phyloP scores from a whole-genome alignment of 1,284 basidiomycete species.

The Hymenochaete sp. region DNA sequence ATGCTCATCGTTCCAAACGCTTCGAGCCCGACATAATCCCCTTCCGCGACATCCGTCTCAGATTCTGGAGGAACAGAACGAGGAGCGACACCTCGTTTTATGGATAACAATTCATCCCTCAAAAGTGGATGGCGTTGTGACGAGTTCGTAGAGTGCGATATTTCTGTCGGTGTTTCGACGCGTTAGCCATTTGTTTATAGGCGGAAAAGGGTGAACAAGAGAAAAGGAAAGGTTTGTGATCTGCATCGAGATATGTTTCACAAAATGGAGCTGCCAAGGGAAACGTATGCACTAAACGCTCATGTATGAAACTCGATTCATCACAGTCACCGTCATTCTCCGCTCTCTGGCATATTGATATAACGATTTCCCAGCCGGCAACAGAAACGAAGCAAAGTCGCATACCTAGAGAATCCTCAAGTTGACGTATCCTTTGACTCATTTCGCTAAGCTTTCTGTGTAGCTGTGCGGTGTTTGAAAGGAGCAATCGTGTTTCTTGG shows the following conservation, averaged over 20 bases:
- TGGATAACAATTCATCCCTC: slow-evolving; percentile 41
- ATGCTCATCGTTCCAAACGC: slow-evolving; percentile 57
- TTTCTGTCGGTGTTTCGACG: no score
- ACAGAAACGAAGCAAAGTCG: no score
- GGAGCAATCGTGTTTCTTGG: slow-evolving; percentile 44
- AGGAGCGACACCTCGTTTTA: slow-evolving; percentile 24
- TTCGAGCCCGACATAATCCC: slow-evolving; percentile 29
- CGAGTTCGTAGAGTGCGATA: slow-evolving; percentile 27
- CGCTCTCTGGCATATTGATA: no score
- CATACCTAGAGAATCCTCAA: slow-evolving; percentile 65
- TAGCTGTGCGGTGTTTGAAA: slow-evolving; percentile 66
- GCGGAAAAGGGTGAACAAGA: no score
- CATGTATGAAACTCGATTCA: no score
- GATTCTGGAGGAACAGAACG: slow-evolving; percentile 10
- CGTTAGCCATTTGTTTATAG: no score
- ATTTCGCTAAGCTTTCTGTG: slow-evolving; percentile 55
- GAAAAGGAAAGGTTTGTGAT: no score
- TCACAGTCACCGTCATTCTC: no score
- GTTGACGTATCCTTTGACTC: slow-evolving; percentile 51
- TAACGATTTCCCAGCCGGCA: no score
- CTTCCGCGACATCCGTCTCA: slow-evolving; percentile 25
- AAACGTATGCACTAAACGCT: no score
- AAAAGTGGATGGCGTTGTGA: slow-evolving; percentile 56
- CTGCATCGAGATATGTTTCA: no score
- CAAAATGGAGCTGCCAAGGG: no score